Conservation (phyloP, 78 protist species). For the Dictyostelium intermedium region DNA sequence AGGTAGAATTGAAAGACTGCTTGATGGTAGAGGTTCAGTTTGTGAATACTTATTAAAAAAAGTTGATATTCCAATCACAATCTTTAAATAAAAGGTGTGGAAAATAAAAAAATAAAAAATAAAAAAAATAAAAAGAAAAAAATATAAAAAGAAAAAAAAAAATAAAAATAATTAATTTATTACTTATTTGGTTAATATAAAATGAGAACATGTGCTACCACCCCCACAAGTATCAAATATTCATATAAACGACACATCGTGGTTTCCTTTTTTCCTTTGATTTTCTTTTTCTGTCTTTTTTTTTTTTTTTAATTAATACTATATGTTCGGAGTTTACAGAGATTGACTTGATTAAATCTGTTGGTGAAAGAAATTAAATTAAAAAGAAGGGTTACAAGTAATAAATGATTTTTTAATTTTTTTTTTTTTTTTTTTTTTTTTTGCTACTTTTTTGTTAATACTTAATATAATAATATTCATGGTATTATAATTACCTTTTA, state of each 20-base stretch:
- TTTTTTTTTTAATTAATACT: not conserved
- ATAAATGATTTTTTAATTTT: not conserved
- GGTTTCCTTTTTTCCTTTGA: not conserved
- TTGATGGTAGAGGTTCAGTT: conserved; percentile 8
- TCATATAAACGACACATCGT: not conserved
- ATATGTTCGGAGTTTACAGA: not conserved
- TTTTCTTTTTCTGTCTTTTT: not conserved
- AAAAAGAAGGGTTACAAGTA: not conserved
- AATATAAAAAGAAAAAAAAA: not conserved
- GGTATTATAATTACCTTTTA: not conserved
- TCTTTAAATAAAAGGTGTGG: conserved; percentile 8
- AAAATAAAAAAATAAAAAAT: not conserved
- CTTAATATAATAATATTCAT: not conserved
- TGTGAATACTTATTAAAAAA: not conserved
- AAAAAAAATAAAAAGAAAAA: not conserved
- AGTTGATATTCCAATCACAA: not conserved
- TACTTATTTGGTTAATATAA: not conserved
- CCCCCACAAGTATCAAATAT: not conserved
- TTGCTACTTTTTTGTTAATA: not conserved
- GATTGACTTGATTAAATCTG: not conserved
- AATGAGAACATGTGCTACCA: not conserved
- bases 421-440: not conserved
- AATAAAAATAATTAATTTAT: not conserved
- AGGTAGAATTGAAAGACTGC: not conserved
- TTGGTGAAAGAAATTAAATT: not conserved